Conservation (phyloP, 441 rosid genomes). For the Gossypium aridum region DNA sequence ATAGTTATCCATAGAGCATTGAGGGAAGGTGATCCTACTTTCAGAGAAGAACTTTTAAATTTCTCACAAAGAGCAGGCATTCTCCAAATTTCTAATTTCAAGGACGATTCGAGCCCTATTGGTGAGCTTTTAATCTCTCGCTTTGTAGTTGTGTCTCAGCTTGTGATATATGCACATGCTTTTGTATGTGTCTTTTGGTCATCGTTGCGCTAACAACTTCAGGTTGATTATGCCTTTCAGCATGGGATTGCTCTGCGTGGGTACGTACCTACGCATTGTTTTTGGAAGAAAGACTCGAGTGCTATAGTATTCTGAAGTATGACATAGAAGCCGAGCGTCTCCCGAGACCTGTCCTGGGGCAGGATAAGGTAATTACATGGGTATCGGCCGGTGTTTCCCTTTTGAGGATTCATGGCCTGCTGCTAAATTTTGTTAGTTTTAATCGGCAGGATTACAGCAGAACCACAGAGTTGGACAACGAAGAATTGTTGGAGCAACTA, state of each 20-base stretch:
- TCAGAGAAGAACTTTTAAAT: slow-evolving; percentile 72
- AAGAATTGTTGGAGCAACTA: slow-evolving; percentile 80
- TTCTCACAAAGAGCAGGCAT: slow-evolving; percentile 79
- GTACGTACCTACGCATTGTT: slow-evolving; percentile 93
- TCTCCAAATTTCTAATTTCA: slow-evolving; percentile 88
- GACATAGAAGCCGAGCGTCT: slow-evolving; percentile 92
- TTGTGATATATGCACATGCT: not conserved
- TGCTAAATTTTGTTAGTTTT: slow-evolving; percentile 11
- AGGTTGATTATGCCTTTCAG: slow-evolving; percentile 26
- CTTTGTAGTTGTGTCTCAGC: not conserved
- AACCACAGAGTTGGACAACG: slow-evolving; percentile 80
- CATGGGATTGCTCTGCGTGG: slow-evolving; percentile 99
- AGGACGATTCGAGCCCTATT: slow-evolving; percentile 94
- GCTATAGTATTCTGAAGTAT: slow-evolving; percentile 82
- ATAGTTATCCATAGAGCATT: slow-evolving; percentile 84
- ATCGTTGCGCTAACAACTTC: not conserved
- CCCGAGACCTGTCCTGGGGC: slow-evolving; percentile 67
- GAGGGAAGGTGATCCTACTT: slow-evolving; percentile 94
- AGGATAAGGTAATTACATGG: slow-evolving; percentile 59
- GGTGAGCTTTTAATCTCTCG: slow-evolving; percentile 34
- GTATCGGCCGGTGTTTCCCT: slow-evolving; percentile 3
- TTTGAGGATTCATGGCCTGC: not conserved
- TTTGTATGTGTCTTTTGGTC: not conserved
- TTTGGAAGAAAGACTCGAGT: slow-evolving; percentile 96
- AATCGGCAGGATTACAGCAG: slow-evolving; percentile 71